These are phyloP conservation scores for Ascochyta koolunga DNA, from an alignment of 2,329 filamentous ascomycete species.

Conservation along the genomic window DNA sequence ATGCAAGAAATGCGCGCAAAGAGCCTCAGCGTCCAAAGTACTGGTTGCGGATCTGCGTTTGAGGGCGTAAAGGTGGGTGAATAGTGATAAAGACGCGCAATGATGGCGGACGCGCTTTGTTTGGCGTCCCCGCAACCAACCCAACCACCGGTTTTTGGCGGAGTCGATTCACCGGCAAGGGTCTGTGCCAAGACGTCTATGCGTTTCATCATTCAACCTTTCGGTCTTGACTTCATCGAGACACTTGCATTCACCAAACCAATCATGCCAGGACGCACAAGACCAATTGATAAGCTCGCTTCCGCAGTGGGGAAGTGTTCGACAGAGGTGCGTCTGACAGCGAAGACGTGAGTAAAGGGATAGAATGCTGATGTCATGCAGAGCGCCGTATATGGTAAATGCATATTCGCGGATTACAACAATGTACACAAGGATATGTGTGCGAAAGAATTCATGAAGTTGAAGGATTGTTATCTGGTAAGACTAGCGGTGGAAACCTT, in stretches of 20 bases:
- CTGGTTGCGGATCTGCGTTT: too few relatives aligned
- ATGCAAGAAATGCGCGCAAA: slow-evolving; percentile 4
- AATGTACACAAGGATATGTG: slow-evolving; percentile 92
- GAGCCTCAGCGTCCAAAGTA: slow-evolving; percentile 33
- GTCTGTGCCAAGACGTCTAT: slow-evolving; percentile 14
- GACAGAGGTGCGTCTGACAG: slow-evolving; percentile 59
- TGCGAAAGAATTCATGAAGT: slow-evolving; percentile 76
- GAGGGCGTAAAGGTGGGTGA: slow-evolving; percentile 1
- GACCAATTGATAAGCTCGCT: slow-evolving; percentile 73
- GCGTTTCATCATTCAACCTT: slow-evolving; percentile 6
- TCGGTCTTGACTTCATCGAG: slow-evolving; percentile 17
- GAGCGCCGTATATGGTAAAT: slow-evolving; percentile 88
- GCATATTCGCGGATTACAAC: slow-evolving; percentile 88
- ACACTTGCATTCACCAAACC: slow-evolving; percentile 10
- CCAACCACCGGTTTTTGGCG: slow-evolving; percentile 10
- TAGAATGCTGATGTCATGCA: slow-evolving; percentile 47
- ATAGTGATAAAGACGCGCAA: neutral
- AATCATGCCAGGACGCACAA: slow-evolving; percentile 51
- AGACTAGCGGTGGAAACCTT: slow-evolving; percentile 26
- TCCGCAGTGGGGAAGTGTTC: slow-evolving; percentile 70
- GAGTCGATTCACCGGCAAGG: neutral
- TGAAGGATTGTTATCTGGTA: slow-evolving; percentile 91
- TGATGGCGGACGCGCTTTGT: slow-evolving; percentile 13
- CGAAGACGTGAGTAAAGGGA: neutral
- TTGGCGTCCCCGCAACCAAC: slow-evolving; percentile 8